Base-by-base conservation (phyloP, 129 eudicot species). In the carrot (Daucus carota) region DNA sequence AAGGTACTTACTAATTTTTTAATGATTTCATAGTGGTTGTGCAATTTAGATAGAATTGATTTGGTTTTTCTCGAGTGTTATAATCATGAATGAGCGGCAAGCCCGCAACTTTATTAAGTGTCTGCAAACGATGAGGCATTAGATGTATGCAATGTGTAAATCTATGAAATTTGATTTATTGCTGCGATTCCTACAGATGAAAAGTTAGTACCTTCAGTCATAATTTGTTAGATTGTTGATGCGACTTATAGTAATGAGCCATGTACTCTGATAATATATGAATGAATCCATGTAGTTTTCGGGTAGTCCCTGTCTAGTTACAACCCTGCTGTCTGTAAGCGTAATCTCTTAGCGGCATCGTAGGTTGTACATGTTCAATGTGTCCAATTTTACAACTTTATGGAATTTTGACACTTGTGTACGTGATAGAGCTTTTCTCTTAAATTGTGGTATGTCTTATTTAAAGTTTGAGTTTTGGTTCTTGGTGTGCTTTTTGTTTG, bases 1-100 rank as follows among this genome's bases (percentile, higher is more conserved):
- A 89, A 90, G 98, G 98, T 93, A 80, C 0, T 28, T 36, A 5
- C 40, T n/a, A n/a, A n/a, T n/a, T 36, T 36, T 1, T 36, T 5
- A 36, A 36, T 36, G 5, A 1, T 36, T 1, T 1, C 40, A 1
- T 36, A 1, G 40, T 36, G 2, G 40, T 36, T 1, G 2, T 36
- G 40, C 40, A 36, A 36, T 36, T 59, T 26, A 7, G 24, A 3
- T 20, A n/a, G n/a, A 6, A 6, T 60, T 26, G 8, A 0, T 54
- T 54, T 6, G 3, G 15, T 10, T 60, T 28, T 60, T 60, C 5
- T 59, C 0, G 13, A n/a, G 65, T 24, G 29, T 54, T 54, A 20
- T 24, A 24, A 52, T 52, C 62, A 0, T 20, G 1, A 43, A 8
- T 43, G 47, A 43, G 40, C 2, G 2, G 40, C 40, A 36, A 36